Conservation (phyloP, 352 stramenopile genomes). For the Pythium periplocum region DNA sequence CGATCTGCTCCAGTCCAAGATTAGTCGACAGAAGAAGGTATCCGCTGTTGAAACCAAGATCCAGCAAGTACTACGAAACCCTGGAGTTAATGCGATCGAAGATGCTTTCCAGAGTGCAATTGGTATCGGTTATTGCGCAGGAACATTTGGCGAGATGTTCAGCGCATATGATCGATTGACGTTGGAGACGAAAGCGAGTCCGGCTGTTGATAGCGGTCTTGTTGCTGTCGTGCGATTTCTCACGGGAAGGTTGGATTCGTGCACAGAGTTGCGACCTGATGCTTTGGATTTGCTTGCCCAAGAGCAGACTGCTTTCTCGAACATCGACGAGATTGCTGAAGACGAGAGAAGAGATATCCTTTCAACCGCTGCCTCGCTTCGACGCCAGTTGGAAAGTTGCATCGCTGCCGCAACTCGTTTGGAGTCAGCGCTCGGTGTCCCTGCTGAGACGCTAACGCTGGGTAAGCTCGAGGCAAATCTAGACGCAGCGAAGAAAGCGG, state of each 20-base stretch:
- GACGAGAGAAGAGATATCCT: slow-evolving; percentile 31
- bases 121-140: slow-evolving; percentile 47
- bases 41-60: slow-evolving; percentile 32
- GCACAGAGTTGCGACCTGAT: slow-evolving; percentile 59
- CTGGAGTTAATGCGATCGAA: slow-evolving; percentile 36
- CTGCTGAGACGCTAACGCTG: slow-evolving; percentile 38
- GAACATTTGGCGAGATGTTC: slow-evolving; percentile 41
- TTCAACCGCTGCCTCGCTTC: slow-evolving; percentile 35
- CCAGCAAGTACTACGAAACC: slow-evolving; percentile 21
- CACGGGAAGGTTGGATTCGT: slow-evolving; percentile 33
- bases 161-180: slow-evolving; percentile 32
- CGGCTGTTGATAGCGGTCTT: slow-evolving; percentile 25
- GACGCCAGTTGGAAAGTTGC: slow-evolving; percentile 38
- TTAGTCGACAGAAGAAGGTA: slow-evolving; percentile 38
- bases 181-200: slow-evolving; percentile 9
- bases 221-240: slow-evolving; percentile 56
- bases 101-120: slow-evolving; percentile 49
- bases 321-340: slow-evolving; percentile 19
- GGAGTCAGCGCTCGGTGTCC: slow-evolving; percentile 35
- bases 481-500: slow-evolving; percentile 48
- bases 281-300: slow-evolving; percentile 41
- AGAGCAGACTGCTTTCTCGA: slow-evolving; percentile 49
- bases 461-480: slow-evolving; percentile 49
- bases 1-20: slow-evolving; percentile 19
- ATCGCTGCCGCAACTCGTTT: slow-evolving; percentile 41